A percentile compares a stretch with the other conserved stretches of the same genome.
Conservation (phyloP, 129 eudicot species). For the Solidago caesia region DNA sequence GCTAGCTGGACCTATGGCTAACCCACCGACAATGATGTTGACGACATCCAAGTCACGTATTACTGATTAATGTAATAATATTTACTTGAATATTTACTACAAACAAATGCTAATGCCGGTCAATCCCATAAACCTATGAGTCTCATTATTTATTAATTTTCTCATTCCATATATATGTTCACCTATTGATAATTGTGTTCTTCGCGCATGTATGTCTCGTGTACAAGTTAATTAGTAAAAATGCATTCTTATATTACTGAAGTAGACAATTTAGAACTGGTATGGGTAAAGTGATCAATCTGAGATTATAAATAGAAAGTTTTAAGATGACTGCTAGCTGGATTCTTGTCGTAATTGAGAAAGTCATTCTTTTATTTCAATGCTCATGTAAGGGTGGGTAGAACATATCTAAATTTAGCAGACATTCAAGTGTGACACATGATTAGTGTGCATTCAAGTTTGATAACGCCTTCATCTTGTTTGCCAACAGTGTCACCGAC, state of each 20-base stretch:
- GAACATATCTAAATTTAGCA: conserved; percentile 31
- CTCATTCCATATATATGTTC: conserved; percentile 10
- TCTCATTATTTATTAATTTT: conserved; percentile 3
- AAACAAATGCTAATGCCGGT: conserved; percentile 5
- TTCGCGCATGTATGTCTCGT: conserved; percentile 9
- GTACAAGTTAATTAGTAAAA: conserved; percentile 22
- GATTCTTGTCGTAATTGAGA: conserved; percentile 27
- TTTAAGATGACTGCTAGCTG: conserved; percentile 19
- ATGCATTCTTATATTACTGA: conserved; percentile 9
- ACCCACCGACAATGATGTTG: conserved; percentile 43
- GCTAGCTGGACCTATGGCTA: conserved; percentile 39
- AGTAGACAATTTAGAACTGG: conserved; percentile 11
- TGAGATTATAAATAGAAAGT: conserved; percentile 28
- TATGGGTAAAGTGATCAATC: conserved; percentile 23
- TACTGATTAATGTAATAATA: conserved; percentile 22
- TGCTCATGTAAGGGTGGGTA: conserved; percentile 28
- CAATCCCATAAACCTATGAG: conserved; percentile 10
- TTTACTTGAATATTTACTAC: not conserved
- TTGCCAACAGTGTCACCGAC: conserved; percentile 36
- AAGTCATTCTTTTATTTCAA: conserved; percentile 25
- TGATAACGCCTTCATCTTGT: conserved; percentile 29
- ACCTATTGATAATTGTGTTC: not conserved
- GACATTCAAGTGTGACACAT: conserved; percentile 31
- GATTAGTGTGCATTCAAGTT: conserved; percentile 38
- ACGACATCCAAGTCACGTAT: conserved; percentile 25